phyloP scores from a whole-genome alignment of 2,329 filamentous ascomycete species.

The Leptographium lundbergii region DNA sequence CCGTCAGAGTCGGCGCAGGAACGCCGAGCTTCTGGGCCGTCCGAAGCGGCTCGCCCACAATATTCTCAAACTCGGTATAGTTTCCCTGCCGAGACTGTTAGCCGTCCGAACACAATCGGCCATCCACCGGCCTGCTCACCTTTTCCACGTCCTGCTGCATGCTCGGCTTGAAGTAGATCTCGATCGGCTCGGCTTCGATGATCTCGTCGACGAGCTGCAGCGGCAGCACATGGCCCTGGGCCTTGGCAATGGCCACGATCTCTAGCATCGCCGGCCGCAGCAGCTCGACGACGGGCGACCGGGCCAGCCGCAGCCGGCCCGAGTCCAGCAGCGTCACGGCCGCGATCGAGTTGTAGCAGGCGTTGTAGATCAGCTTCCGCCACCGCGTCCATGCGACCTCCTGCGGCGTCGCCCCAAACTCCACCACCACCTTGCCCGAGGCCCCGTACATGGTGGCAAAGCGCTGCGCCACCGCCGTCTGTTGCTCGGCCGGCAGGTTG shows the following conservation, averaged over 20 bases:
- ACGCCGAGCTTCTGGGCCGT: slow-evolving; percentile 36
- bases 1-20: slow-evolving; percentile 32
- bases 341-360: slow-evolving; percentile 7
- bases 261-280: slow-evolving; percentile 40
- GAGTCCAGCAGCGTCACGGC: slow-evolving; percentile 7
- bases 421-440: slow-evolving; percentile 61
- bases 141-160: slow-evolving; percentile 41
- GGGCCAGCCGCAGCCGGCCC: slow-evolving; percentile 5
- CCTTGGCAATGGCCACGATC: slow-evolving; percentile 31
- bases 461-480: background rate
- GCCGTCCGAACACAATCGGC: background rate
- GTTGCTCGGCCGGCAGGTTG: background rate
- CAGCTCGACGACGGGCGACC: slow-evolving; percentile 15
- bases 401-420: slow-evolving; percentile 32
- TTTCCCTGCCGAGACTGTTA: slow-evolving; percentile 22
- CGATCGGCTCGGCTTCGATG: slow-evolving; percentile 34
- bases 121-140: slow-evolving; percentile 1
- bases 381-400: slow-evolving; percentile 6
- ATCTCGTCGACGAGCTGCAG: slow-evolving; percentile 29
- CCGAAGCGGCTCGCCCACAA: slow-evolving; percentile 42
- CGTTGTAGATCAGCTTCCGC: slow-evolving; percentile 10
- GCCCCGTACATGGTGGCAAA: slow-evolving; percentile 47
- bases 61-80: slow-evolving; percentile 42
- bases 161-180: slow-evolving; percentile 35
- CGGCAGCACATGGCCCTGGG: slow-evolving; percentile 28